Evolutionary conservation across 345 rosid genomes (phyloP), one percentile per base, ranked within the genome.

Genomic region (Aurinia saxatilis): DNA sequence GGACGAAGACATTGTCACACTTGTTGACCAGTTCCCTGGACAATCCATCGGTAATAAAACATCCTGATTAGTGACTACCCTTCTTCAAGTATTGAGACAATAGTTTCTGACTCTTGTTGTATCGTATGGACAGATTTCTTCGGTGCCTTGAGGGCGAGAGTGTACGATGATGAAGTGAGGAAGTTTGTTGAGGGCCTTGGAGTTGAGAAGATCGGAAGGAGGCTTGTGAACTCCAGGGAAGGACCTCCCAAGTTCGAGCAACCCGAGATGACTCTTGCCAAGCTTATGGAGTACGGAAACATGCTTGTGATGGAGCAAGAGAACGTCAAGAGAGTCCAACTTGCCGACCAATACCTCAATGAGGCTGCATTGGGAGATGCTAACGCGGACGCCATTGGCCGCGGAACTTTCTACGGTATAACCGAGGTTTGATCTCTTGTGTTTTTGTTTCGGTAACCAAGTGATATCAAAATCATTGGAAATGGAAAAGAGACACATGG

Each of bases 151-250:
- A 83, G 97, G 85, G 95, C 98, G 6, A 79, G 97, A 77, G 98
- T 92, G 18, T 92, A 89, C 59, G 98, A 92, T 8, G 97, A 92
- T 38, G 98, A 87, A 80, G 97, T 92, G 78, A 89, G 96, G 78
- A 92, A 92, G 76, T 87, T 93, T 81, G 55, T 92, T 2, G 46
- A 77, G 0, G 84, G 73, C 0, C 59, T 90, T 3, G 97, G 98
- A 37, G 88, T 92, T 1, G 75, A 75, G 0, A 6, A 34, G 42
- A 23, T 92, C 7, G 96, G 98, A 17, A 92, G 83, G 85, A 85
- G 63, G 71, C 83, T 92, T 2, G 98, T 92, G 80, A 92, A 92
- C 85, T 92, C 98, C 0, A 83, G 39, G 79, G 96, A 92, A 19
- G 86, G 81, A 14, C 70, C 97, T 2, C 98, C 98, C 0, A 73